phyloP scores from a whole-genome alignment of 2,329 filamentous ascomycete species.

The Ramichloridium luteum region DNA sequence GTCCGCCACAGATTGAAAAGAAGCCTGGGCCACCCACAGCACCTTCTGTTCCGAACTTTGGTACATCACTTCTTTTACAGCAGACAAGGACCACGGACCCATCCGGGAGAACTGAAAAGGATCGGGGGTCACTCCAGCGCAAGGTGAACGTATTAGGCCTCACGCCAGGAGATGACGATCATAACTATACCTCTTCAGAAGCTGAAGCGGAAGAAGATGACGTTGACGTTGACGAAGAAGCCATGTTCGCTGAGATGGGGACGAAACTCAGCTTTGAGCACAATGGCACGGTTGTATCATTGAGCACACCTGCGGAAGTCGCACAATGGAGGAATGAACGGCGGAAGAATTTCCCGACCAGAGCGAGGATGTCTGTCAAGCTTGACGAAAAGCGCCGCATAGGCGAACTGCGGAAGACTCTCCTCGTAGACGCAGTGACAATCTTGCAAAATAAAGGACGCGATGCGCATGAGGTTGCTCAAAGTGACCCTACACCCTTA shows the following conservation, averaged over 20 bases:
- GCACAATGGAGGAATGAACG: conserved; percentile 71
- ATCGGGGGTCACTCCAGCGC: too few relatives aligned
- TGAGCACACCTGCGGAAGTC: conserved; percentile 54
- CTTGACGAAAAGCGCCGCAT: conserved; percentile 18
- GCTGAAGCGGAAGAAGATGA: conserved; percentile 42
- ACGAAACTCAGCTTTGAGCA: conserved; percentile 37
- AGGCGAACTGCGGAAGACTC: conserved; percentile 22
- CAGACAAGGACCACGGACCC: conserved; percentile 5
- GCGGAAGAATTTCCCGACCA: conserved; percentile 67
- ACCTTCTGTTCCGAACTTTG: conserved; percentile 24
- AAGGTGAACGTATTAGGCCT: conserved; percentile 61
- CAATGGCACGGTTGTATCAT: conserved; percentile 40
- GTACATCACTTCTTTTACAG: conserved; percentile 12
- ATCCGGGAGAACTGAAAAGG: too few relatives aligned
- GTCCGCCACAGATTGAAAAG: conserved; percentile 9
- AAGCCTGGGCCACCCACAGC: conserved; percentile 14
- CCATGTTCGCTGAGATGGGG: conserved; percentile 28
- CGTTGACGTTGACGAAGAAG: conserved; percentile 60
- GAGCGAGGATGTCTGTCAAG: conserved; percentile 52
- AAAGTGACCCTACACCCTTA: background rate
- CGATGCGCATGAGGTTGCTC: background rate
- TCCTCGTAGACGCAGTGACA: conserved; percentile 20
- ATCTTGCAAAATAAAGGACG: conserved; percentile 3
- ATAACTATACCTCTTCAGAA: conserved; percentile 16
- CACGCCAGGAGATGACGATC: conserved; percentile 36